These are phyloP conservation scores for Achaetomium macrosporum DNA, from an alignment of 2,329 filamentous ascomycete species.

Conservation along the genomic window DNA sequence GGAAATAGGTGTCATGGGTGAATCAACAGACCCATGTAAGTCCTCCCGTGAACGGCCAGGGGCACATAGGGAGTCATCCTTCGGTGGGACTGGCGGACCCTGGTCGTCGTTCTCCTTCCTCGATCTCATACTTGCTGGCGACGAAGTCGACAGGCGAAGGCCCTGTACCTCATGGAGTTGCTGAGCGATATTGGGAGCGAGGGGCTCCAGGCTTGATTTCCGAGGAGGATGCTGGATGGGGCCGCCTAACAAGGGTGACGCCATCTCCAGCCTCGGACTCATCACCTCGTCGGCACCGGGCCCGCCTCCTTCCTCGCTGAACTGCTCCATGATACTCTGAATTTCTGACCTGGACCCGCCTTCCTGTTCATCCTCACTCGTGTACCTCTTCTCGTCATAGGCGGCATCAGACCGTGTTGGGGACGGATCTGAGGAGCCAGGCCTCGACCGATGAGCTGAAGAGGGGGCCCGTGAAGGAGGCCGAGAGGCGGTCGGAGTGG, in stretches of 20 bases:
- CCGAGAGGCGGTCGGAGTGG: constrained; percentile 49
- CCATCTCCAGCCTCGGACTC: constrained; percentile 78
- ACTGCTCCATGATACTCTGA: constrained; percentile 96
- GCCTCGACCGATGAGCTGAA: constrained; percentile 44
- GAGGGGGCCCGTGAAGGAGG: constrained; percentile 56
- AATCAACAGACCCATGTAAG: constrained; percentile 28
- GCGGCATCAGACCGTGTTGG: constrained; percentile 50
- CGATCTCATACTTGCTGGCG: constrained; percentile 34
- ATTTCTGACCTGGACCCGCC: constrained; percentile 77
- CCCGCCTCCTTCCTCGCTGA: constrained; percentile 67
- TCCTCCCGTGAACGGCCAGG: constrained; percentile 36
- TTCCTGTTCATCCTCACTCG: constrained; percentile 60
- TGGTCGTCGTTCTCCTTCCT: constrained; percentile 39
- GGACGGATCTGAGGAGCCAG: constrained; percentile 39
- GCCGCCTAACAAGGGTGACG: constrained; percentile 68
- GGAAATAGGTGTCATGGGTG: constrained; percentile 42
- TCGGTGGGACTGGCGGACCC: constrained; percentile 54
- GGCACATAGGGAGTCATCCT: constrained; percentile 46
- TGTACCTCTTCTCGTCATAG: constrained; percentile 51
- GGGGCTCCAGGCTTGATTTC: constrained; percentile 77
- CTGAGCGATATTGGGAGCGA: constrained; percentile 45
- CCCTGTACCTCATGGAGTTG: constrained; percentile 45
- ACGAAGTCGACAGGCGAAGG: constrained; percentile 36
- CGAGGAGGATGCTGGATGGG: constrained; percentile 69
- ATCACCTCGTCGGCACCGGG: constrained; percentile 78